Conservation (phyloP, 495 filamentous ascomycete species). For the Evansstolkia leycettana region DNA sequence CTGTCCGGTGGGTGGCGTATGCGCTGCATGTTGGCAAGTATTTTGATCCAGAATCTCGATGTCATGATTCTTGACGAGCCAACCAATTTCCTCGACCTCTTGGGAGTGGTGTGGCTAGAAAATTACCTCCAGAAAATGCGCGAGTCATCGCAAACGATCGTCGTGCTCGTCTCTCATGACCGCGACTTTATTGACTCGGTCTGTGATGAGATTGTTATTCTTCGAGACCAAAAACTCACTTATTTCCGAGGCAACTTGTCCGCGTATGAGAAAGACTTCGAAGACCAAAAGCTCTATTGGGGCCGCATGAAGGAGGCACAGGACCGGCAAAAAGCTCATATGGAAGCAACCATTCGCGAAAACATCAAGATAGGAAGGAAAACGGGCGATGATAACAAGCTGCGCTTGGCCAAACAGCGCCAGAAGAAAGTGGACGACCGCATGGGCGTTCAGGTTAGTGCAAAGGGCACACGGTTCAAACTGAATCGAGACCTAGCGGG, state of each 20-base stretch:
- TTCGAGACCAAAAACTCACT: slow-evolving; percentile 48
- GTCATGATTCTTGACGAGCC: slow-evolving; percentile 80
- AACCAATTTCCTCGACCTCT: slow-evolving; percentile 73
- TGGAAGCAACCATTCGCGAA: slow-evolving; percentile 60
- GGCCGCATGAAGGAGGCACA: slow-evolving; percentile 68
- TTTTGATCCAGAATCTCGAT: slow-evolving; percentile 58
- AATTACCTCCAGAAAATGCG: slow-evolving; percentile 46
- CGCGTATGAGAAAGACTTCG: slow-evolving; percentile 53
- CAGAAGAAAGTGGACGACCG: slow-evolving; percentile 74
- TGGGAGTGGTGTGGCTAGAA: slow-evolving; percentile 76
- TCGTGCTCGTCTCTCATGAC: slow-evolving; percentile 72
- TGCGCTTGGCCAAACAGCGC: slow-evolving; percentile 63
- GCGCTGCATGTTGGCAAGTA: slow-evolving; percentile 53
- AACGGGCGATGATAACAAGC: slow-evolving; percentile 65
- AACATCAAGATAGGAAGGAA: slow-evolving; percentile 57
- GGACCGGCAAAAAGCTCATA: slow-evolving; percentile 62
- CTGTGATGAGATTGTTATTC: slow-evolving; percentile 63
- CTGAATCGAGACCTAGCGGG: slow-evolving; percentile 60
- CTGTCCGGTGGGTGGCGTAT: slow-evolving; percentile 76
- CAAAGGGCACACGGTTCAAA: slow-evolving; percentile 64
- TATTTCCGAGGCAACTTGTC: slow-evolving; percentile 62
- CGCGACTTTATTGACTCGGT: slow-evolving; percentile 59
- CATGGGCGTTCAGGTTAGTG: slow-evolving; percentile 58
- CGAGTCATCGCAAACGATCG: slow-evolving; percentile 21
- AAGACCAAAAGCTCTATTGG: slow-evolving; percentile 50